Evolutionary conservation across 2,329 filamentous ascomycete genomes (phyloP), one percentile per base, ranked within the genome.

Genomic region (Arthrobotrys pseudoclavata): DNA sequence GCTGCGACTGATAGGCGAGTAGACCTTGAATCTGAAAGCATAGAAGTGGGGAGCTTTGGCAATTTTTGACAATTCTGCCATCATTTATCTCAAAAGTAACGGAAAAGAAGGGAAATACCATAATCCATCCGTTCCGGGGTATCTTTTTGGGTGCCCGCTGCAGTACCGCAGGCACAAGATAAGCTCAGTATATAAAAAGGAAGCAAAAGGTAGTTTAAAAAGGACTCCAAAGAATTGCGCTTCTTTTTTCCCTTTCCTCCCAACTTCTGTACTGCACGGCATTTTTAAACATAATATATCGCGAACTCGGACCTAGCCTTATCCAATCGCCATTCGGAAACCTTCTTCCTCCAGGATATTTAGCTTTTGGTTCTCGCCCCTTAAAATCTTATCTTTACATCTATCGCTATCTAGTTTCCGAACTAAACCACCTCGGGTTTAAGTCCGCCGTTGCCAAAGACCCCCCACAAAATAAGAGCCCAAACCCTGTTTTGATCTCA

Each of bases 241-340:
- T 24, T 20, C n/a, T 26, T 60, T 34, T 60, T 50, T 47, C 48
- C 24, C 37, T 18, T 29, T 60, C 15, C 10, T 37, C 34, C 20
- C 18, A 15, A 31, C 22, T 57, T 37, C 31, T 42, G 6, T 34
- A 60, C 31, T 45, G 34, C 13, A 53, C 15, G n/a, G 4, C 20
- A 37, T 47, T 37, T 22, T 31, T 18, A 31, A 48, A 34, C 34
- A 37, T 60, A 42, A 13, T 20, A 50, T 67, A 18, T 52, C 68
- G 53, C 31, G 40, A 29, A 13, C 42, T 55, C 60, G 60, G 48
- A 60, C 40, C 45, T 63, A 31, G 15, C 42, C 20, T 34, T 50
- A 64, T 66, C 69, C 69, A 72, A 74, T 74, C 69, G 62, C 62
- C 48, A 62, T 20, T 74, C 62, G 69, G 52, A 68, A 74, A 61